Conservation (phyloP, 768 basidiomycete species). For the Lactarius sanguifluus region DNA sequence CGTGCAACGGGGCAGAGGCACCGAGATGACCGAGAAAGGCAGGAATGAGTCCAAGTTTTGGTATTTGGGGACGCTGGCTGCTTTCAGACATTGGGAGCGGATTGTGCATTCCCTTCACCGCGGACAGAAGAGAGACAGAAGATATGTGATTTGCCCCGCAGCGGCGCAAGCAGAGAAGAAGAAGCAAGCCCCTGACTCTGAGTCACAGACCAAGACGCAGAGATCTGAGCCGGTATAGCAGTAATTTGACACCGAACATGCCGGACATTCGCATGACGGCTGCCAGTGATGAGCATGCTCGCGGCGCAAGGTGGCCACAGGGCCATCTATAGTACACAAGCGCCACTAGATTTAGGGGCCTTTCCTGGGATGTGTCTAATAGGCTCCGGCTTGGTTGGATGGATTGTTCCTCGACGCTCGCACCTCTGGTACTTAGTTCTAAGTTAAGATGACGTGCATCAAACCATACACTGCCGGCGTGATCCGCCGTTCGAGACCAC, state of each 20-base stretch:
- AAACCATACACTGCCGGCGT: slow-evolving; percentile 7
- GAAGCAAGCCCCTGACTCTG: background rate
- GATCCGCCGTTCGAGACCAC: slow-evolving; percentile 3
- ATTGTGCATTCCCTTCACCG: background rate
- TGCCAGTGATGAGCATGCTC: background rate
- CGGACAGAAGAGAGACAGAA: background rate
- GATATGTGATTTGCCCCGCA: background rate
- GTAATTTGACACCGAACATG: background rate
- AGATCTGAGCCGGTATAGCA: background rate
- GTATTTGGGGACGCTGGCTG: background rate
- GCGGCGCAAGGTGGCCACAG: background rate
- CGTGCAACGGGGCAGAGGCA: background rate
- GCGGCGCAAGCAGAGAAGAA: slow-evolving; percentile 1
- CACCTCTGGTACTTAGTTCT: background rate
- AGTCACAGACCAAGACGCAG: background rate
- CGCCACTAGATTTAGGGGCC: background rate
- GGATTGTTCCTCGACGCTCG: background rate
- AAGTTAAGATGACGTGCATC: background rate
- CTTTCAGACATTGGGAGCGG: background rate
- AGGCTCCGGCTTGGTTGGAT: background rate
- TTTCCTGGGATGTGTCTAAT: background rate
- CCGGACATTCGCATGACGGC: background rate
- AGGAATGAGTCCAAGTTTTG: background rate
- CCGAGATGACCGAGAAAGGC: background rate
- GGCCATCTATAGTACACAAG: background rate